Evolutionary conservation across 805 yeast genomes (phyloP).

Genomic region (Candida tammaniensis): DNA sequence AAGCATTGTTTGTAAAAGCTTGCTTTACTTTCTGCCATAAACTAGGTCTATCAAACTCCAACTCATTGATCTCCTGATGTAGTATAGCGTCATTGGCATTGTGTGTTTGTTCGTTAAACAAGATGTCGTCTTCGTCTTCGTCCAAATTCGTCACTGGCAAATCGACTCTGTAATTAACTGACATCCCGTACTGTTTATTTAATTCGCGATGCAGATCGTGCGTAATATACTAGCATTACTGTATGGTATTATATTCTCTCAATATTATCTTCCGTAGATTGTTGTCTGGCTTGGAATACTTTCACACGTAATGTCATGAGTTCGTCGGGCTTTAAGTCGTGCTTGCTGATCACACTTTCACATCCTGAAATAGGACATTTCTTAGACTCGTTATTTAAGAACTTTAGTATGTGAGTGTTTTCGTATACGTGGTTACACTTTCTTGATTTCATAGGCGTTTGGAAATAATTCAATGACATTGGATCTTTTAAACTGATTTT

Average conservation of each 20-base stretch:
- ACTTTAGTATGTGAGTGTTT: slow-evolving; percentile 37
- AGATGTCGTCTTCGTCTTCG: slow-evolving; percentile 35
- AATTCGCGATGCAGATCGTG: slow-evolving; percentile 1
- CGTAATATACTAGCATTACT: too few species aligned
- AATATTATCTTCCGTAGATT: slow-evolving; percentile 2
- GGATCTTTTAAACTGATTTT: slow-evolving; percentile 68
- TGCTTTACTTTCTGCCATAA: slow-evolving; percentile 4
- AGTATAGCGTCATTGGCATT: too few species aligned
- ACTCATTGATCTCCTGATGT: slow-evolving; percentile 9
- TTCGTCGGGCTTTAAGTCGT: slow-evolving; percentile 45
- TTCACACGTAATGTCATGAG: slow-evolving; percentile 54
- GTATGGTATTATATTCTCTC: slow-evolving; percentile 1
- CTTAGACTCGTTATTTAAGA: slow-evolving; percentile 15
- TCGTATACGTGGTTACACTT: slow-evolving; percentile 67
- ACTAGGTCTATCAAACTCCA: slow-evolving; percentile 9
- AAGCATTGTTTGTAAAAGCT: slow-evolving; percentile 2
- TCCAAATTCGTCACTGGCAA: slow-evolving; percentile 58
- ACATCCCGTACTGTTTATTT: slow-evolving; percentile 7
- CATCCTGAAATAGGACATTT: slow-evolving; percentile 65
- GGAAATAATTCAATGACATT: slow-evolving; percentile 50
- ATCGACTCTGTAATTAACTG: slow-evolving; percentile 35
- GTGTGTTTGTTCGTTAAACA: slow-evolving; percentile 19
- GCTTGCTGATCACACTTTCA: slow-evolving; percentile 26
- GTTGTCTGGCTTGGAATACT: slow-evolving; percentile 3
- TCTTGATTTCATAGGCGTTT: slow-evolving; percentile 52